These are phyloP conservation scores for Aspergillus sp. DNA, from an alignment of 2,329 filamentous ascomycete genomes.

Conservation along the genomic window DNA sequence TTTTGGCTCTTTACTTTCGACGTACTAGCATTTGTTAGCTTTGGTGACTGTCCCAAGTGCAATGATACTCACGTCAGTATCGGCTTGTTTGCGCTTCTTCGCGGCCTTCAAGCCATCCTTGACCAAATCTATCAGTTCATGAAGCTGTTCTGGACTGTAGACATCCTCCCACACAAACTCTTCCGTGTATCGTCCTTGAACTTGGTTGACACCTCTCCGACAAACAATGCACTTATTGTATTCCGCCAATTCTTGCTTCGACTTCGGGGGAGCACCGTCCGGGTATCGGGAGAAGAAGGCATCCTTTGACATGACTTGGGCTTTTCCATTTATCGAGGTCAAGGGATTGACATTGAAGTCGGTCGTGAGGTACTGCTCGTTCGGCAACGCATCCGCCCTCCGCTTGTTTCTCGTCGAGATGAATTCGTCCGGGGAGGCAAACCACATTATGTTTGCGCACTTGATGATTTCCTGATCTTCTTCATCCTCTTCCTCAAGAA, in stretches of 20 bases:
- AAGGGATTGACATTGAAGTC: constrained; percentile 87
- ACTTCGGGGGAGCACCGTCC: constrained; percentile 72
- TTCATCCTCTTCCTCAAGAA: constrained; percentile 73
- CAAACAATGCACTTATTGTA: constrained; percentile 89
- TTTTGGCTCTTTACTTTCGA: constrained; percentile 39
- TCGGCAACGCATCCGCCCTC: constrained; percentile 77
- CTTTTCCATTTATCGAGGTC: constrained; percentile 87
- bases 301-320: constrained; percentile 74
- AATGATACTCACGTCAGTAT: constrained; percentile 41
- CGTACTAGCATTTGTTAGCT: constrained; percentile 34
- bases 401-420: constrained; percentile 84
- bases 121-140: constrained; percentile 68
- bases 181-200: constrained; percentile 87
- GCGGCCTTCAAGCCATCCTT: constrained; percentile 68
- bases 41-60: neutral
- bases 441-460: constrained; percentile 92
- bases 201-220: constrained; percentile 83
- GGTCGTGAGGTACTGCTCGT: constrained; percentile 89
- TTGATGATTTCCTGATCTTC: constrained; percentile 58
- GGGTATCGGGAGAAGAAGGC: constrained; percentile 73
- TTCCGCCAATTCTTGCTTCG: constrained; percentile 62
- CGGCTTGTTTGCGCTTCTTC: constrained; percentile 55
- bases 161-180: constrained; percentile 92
- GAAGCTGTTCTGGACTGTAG: constrained; percentile 70
- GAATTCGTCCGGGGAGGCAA: constrained; percentile 82